Base-by-base conservation (phyloP, 768 basidiomycete species). In the Leccinum uliginosum region DNA sequence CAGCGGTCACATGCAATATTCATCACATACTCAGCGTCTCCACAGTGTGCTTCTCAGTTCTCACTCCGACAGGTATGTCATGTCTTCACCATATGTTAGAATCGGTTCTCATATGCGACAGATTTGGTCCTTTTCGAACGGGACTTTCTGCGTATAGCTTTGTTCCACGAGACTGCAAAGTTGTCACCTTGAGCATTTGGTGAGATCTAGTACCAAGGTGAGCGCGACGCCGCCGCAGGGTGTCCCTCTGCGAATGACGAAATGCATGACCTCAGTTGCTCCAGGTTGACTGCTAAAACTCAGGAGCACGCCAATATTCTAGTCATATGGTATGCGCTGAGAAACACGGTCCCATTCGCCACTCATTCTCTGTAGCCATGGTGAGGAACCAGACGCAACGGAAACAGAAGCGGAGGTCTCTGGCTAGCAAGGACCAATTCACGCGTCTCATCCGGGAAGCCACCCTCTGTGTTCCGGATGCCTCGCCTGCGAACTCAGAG, bases 121-220 rank as follows among this genome's bases (percentile, higher is more conserved):
- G 10, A 24, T 24, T 51, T 34, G 23, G 24, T 29, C 34, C 27
- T 46, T 53, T 35, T 32, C 29, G 14, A 19, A 50, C 47, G 11
- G n/a, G n/a, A 11, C 17, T n/a, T 38, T 38, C 34, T 48, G 52
- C 4, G 11, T 26, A 79, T 4, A 80, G 73, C 63, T 78, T 80
- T 12, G 27, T 38, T 24, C 9, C 34, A 35, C 26, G 32, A 7
- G 23, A 50, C 30, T 34, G 43, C 32, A 14, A 32, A 51, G 34
- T 26, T 14, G 32, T 50, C 46, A 2, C 35, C 17, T 15, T 32
- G 24, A 24, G 19, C 45, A n/a, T 23, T 44, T 27, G 10, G 44
- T 21, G 43, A 50, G 29, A 55, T 53, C 19, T 23, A 40, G 38
- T 17, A 24, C 52, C 53, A 43, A 53, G 44, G 57, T 59, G 54